Evolutionary conservation across 1,284 basidiomycete species (phyloP).

Genomic region (Melanopsichium pennsylvanicum): DNA sequence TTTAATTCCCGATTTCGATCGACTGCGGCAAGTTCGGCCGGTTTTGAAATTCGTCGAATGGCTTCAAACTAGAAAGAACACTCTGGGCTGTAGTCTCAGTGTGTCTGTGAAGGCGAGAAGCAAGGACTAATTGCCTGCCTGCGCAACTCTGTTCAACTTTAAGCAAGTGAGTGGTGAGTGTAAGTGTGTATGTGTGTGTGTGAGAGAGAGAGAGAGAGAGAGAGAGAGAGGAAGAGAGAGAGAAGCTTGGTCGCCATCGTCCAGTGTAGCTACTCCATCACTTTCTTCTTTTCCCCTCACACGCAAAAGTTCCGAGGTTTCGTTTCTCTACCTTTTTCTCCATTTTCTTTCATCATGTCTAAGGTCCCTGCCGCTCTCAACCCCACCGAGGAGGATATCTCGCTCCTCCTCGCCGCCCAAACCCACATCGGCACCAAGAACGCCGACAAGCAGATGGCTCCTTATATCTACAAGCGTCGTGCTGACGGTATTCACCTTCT

Average conservation of each 20-base stretch:
- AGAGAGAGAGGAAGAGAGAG: background rate
- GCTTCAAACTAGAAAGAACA: too few species aligned
- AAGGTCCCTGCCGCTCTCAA: conserved; percentile 92
- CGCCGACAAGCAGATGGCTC: conserved; percentile 97
- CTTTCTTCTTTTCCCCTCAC: conserved; percentile 32
- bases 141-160: too few species aligned
- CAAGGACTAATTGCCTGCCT: too few species aligned
- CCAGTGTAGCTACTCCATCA: conserved; percentile 10
- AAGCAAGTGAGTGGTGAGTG: too few species aligned
- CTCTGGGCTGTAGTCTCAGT: too few species aligned
- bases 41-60: conserved; percentile 1
- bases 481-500: conserved; percentile 96
- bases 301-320: conserved; percentile 52
- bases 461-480: conserved; percentile 97
- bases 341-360: conserved; percentile 38
- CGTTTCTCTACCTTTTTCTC: conserved; percentile 19
- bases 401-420: conserved; percentile 91
- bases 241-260: conserved; percentile 16
- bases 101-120: too few species aligned
- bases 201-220: background rate
- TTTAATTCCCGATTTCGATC: conserved; percentile 3
- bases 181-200: too few species aligned
- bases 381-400: conserved; percentile 96
- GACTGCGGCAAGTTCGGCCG: conserved; percentile 42
- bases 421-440: conserved; percentile 89